Conservation (phyloP, 257 asterid genomes). For the Ocimum tenuiflorum region DNA sequence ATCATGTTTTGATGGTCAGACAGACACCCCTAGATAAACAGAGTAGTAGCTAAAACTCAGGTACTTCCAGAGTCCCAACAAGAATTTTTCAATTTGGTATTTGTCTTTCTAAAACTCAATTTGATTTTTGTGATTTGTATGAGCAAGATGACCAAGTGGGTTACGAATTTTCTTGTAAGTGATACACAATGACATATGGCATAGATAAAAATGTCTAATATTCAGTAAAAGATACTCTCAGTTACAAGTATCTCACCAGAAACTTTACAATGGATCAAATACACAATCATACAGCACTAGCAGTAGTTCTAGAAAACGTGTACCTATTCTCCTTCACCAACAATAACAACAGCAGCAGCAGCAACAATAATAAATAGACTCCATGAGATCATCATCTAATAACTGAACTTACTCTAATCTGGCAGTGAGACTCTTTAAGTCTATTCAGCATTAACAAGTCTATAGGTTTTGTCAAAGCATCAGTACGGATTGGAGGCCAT, state of each 20-base stretch:
- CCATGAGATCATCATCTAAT: neutral
- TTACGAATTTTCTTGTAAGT: neutral
- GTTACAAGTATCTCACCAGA: neutral
- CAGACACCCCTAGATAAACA: neutral
- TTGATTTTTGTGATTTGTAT: neutral
- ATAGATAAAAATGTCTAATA: neutral
- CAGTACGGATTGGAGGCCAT: constrained; percentile 96
- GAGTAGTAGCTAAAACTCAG: neutral
- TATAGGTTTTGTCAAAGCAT: constrained; percentile 77
- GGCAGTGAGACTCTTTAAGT: constrained; percentile 84
- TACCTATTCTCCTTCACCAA: neutral
- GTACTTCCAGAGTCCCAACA: constrained; percentile 10
- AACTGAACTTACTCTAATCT: constrained; percentile 56
- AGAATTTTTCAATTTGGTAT: neutral
- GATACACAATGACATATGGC: neutral
- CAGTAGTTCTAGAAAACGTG: neutral
- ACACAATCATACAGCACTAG: neutral
- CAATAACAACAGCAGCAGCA: too few species aligned
- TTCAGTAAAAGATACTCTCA: neutral
- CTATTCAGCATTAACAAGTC: constrained; percentile 81
- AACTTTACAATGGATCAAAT: neutral
- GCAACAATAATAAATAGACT: neutral
- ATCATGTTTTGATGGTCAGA: neutral
- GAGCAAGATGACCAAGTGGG: neutral
- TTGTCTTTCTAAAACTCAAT: neutral